Percentiles rank a stretch among this genome's conserved stretches.
phyloP scores from a whole-genome alignment of 176 grass and related monocot genomes.

The Tuctoria greenei region DNA sequence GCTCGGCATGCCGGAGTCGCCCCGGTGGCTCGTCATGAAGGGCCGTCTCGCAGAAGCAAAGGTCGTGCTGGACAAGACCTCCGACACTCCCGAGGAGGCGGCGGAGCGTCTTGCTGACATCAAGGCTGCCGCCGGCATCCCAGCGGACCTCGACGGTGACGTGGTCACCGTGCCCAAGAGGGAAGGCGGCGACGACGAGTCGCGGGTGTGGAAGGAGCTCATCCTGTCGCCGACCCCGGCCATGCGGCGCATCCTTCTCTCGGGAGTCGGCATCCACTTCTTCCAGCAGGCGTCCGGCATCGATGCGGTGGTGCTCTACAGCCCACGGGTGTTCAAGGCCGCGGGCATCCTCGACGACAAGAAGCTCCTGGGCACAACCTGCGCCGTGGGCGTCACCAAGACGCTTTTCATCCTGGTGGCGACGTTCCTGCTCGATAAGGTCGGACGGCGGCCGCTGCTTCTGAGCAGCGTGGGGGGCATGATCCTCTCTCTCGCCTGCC shows the following conservation, averaged over 20 bases:
- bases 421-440: constrained; percentile 64
- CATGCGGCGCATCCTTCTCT: constrained; percentile 60
- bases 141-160: constrained; percentile 50
- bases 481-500: constrained; percentile 50
- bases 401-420: constrained; percentile 83
- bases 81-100: constrained; percentile 60
- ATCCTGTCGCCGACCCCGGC: constrained; percentile 45
- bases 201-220: constrained; percentile 72
- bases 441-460: constrained; percentile 73
- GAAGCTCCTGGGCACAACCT: constrained; percentile 58
- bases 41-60: constrained; percentile 68
- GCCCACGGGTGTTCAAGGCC: constrained; percentile 66
- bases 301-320: constrained; percentile 82
- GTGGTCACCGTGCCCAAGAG: constrained; percentile 50
- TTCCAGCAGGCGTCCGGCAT: constrained; percentile 92
- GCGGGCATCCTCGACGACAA: constrained; percentile 49
- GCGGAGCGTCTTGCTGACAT: constrained; percentile 63
- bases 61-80: constrained; percentile 58
- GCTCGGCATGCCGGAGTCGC: constrained; percentile 79
- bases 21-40: constrained; percentile 79
- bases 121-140: constrained; percentile 68
- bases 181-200: constrained; percentile 20
- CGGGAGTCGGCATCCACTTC: constrained; percentile 64
- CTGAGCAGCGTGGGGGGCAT: constrained; percentile 61
- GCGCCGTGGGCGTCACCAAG: constrained; percentile 73